Evolutionary conservation across 2,329 filamentous ascomycete genomes (phyloP).

Genomic region (Hymenoscyphus repandus): DNA sequence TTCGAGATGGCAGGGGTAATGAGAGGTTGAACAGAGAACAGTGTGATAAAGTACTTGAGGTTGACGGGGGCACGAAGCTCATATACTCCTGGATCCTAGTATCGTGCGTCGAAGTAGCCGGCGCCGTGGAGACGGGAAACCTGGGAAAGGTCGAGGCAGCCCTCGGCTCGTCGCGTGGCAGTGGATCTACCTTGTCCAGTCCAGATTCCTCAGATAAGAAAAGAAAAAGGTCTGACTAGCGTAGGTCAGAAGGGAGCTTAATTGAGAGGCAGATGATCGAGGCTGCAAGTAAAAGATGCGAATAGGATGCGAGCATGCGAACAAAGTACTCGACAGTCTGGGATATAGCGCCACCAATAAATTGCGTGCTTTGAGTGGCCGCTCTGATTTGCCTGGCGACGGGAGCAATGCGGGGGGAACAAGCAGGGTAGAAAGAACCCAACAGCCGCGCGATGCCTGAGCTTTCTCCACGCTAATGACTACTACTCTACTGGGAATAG

Average conservation of each 20-base stretch:
- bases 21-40: not conserved
- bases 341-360: slow-evolving; percentile 21
- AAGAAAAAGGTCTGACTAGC: not conserved
- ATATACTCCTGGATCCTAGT: slow-evolving; percentile 14
- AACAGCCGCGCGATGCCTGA: slow-evolving; percentile 1
- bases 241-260: not conserved
- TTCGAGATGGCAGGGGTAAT: not conserved
- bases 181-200: not conserved
- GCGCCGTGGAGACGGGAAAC: slow-evolving; percentile 14
- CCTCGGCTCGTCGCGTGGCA: not conserved
- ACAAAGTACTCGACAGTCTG: not conserved
- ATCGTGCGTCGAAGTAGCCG: slow-evolving; percentile 8
- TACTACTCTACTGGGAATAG: not conserved
- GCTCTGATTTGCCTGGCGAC: slow-evolving; percentile 1
- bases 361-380: slow-evolving; percentile 22
- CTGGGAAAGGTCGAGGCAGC: not conserved
- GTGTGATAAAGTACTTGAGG: not conserved
- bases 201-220: not conserved
- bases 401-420: not conserved
- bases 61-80: slow-evolving; percentile 5
- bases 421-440: not conserved
- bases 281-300: not conserved
- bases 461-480: no score
- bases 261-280: not conserved
- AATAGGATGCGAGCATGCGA: not conserved